phyloP scores from a whole-genome alignment of 352 stramenopile genomes.

The Pythium graminicola region DNA sequence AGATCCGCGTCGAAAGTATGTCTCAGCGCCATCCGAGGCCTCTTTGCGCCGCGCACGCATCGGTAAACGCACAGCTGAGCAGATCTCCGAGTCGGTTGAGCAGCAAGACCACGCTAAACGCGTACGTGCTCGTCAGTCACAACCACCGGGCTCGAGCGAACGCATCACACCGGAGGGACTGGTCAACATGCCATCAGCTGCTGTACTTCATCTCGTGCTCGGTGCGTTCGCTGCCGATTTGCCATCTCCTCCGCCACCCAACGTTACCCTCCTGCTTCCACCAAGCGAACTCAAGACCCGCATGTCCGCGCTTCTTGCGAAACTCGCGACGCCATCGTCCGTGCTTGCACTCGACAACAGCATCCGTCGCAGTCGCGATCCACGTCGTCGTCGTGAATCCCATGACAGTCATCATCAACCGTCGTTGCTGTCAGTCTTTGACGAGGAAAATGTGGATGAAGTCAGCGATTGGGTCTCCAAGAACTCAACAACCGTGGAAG shows the following conservation, averaged over 20 bases:
- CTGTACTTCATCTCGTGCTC: constrained; percentile 70
- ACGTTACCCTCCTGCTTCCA: constrained; percentile 56
- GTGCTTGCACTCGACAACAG: constrained; percentile 64
- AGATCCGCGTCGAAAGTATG: constrained; percentile 64
- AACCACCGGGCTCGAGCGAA: not conserved
- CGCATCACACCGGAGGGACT: constrained; percentile 56
- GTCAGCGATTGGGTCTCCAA: constrained; percentile 74
- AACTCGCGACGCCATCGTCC: constrained; percentile 71
- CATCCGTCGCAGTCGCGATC: constrained; percentile 60
- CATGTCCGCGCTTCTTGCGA: constrained; percentile 46
- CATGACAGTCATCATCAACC: constrained; percentile 24
- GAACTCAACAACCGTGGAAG: constrained; percentile 70
- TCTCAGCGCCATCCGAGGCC: constrained; percentile 58
- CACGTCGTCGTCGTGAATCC: constrained; percentile 33
- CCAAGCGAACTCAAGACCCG: constrained; percentile 70
- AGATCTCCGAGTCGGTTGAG: constrained; percentile 45
- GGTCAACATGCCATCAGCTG: constrained; percentile 66
- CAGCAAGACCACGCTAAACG: constrained; percentile 45
- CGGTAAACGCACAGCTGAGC: constrained; percentile 56
- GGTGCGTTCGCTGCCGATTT: constrained; percentile 58
- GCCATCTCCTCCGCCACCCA: constrained; percentile 36
- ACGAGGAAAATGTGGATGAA: constrained; percentile 53
- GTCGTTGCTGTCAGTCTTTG: constrained; percentile 60
- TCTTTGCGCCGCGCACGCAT: constrained; percentile 59
- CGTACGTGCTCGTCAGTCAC: constrained; percentile 21